Percentiles rank a stretch among this genome's conserved stretches.
Conservation (phyloP, 2,329 filamentous ascomycete genomes). For the Pseudocercospora ulei region DNA sequence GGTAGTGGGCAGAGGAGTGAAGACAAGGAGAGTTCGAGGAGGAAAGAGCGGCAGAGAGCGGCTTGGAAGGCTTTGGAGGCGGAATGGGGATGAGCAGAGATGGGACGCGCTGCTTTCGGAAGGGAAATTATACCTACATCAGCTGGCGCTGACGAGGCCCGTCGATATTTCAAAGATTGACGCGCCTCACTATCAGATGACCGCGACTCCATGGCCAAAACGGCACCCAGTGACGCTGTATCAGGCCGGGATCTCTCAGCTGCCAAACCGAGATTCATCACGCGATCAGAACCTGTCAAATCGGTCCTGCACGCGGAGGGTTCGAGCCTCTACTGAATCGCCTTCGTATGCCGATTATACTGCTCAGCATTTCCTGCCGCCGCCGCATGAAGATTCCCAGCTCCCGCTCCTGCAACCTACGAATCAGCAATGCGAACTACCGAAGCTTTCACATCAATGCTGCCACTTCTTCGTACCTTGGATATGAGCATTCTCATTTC, state of each 20-base stretch:
- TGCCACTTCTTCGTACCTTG: slow-evolving; percentile 23
- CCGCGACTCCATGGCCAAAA: no score
- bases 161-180: no score
- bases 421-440: slow-evolving; percentile 6
- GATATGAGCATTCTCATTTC: slow-evolving; percentile 26
- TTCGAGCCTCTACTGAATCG: slow-evolving; percentile 19
- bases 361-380: slow-evolving; percentile 28
- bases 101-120: no score
- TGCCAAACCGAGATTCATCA: no score
- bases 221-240: no score
- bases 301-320: neutral
- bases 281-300: slow-evolving; percentile 1
- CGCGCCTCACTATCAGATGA: no score
- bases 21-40: slow-evolving; percentile 16
- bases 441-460: neutral
- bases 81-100: slow-evolving; percentile 24
- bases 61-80: slow-evolving; percentile 36
- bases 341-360: slow-evolving; percentile 21
- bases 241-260: no score
- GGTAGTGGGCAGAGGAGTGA: slow-evolving; percentile 5
- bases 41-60: slow-evolving; percentile 28
- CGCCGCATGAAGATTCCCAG: slow-evolving; percentile 24
- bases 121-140: no score
- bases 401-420: slow-evolving; percentile 25
- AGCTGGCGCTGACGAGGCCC: no score